Evolutionary conservation across 2,329 filamentous ascomycete genomes (phyloP).

Genomic region (Ceratocystis huliohia): DNA sequence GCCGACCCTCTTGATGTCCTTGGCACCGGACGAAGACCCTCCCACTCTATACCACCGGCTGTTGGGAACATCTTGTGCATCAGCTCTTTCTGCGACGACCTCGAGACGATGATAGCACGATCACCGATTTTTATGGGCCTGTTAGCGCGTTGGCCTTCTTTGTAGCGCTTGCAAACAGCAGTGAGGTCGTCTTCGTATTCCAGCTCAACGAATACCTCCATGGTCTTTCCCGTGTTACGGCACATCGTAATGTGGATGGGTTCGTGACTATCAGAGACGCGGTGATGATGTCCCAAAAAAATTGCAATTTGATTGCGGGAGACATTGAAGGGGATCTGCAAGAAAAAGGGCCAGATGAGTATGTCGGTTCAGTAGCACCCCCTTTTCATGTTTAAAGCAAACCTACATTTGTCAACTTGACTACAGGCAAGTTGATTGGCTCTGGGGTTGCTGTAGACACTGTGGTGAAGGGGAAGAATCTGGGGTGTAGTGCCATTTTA

Average conservation of each 20-base stretch:
- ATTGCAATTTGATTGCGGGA: slow-evolving; percentile 44
- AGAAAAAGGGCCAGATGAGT: slow-evolving; percentile 14
- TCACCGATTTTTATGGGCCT: slow-evolving; percentile 42
- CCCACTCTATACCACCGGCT: slow-evolving; percentile 44
- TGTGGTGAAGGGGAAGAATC: slow-evolving; percentile 38
- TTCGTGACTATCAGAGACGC: slow-evolving; percentile 42
- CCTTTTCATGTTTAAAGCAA: no score
- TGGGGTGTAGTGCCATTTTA: slow-evolving; percentile 28
- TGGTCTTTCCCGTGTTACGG: slow-evolving; percentile 47
- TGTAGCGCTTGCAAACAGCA: slow-evolving; percentile 38
- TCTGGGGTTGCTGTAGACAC: slow-evolving; percentile 26
- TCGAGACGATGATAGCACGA: slow-evolving; percentile 43
- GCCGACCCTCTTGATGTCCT: slow-evolving; percentile 26
- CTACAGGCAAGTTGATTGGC: slow-evolving; percentile 32
- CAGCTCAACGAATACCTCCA: slow-evolving; percentile 50
- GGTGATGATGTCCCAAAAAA: slow-evolving; percentile 45
- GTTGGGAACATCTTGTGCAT: slow-evolving; percentile 52
- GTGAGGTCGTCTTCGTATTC: slow-evolving; percentile 40
- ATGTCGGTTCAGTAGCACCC: no score
- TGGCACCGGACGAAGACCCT: slow-evolving; percentile 32
- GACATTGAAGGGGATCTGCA: slow-evolving; percentile 44
- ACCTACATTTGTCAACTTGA: slow-evolving; percentile 40
- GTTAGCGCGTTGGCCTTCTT: slow-evolving; percentile 28
- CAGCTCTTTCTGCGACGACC: slow-evolving; percentile 43
- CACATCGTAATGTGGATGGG: slow-evolving; percentile 54